phyloP scores from a whole-genome alignment of 2,329 filamentous ascomycete species.

The Venturia pyrina region DNA sequence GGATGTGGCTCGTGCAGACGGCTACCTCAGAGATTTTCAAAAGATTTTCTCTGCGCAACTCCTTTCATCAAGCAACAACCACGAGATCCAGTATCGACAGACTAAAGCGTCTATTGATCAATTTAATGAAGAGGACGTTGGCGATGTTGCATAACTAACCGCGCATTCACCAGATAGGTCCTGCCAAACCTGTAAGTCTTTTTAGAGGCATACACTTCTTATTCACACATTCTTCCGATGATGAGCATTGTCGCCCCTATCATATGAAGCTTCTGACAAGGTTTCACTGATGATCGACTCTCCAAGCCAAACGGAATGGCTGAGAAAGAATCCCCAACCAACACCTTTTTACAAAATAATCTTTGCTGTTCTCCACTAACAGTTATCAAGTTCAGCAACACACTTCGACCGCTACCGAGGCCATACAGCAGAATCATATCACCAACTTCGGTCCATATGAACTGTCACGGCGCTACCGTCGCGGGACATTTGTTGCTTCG shows the following conservation, averaged over 20 bases:
- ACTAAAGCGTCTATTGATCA: not conserved
- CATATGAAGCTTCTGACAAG: slow-evolving; percentile 14
- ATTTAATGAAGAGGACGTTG: not conserved
- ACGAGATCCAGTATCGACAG: not conserved
- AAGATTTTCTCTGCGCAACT: not conserved
- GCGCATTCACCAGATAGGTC: not conserved
- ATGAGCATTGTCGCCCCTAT: slow-evolving; percentile 23
- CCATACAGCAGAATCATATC: too few species aligned
- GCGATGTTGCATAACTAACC: not conserved
- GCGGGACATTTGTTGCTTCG: too few species aligned
- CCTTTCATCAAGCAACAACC: not conserved
- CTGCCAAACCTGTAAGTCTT: not conserved
- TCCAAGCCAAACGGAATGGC: slow-evolving; percentile 18
- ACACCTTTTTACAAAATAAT: not conserved
- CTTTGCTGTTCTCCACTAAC: not conserved
- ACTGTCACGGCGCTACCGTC: too few species aligned
- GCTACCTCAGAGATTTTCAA: not conserved
- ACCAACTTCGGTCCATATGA: not conserved
- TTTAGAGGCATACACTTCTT: not conserved
- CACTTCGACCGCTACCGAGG: not conserved
- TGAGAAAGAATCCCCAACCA: not conserved
- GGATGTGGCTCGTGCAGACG: not conserved
- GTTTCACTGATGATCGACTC: slow-evolving; percentile 16
- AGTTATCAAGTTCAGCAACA: not conserved
- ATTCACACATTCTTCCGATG: slow-evolving; percentile 19